Base-by-base conservation (phyloP, 192 early-diverging fungal genomes). In the Coemansia sp. region DNA sequence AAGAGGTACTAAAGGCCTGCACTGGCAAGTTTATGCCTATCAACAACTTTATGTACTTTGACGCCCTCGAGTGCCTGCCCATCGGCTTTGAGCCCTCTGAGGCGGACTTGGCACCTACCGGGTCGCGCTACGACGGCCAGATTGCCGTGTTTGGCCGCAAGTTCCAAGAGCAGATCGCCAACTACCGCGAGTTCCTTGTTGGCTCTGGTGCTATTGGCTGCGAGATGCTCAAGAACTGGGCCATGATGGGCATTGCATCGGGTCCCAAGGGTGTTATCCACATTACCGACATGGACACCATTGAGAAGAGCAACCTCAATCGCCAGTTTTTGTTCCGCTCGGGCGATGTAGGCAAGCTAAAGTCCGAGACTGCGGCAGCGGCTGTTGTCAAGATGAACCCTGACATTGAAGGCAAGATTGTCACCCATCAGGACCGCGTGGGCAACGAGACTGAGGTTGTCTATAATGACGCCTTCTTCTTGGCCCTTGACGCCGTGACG, bases 151-250 rank as follows among this genome's bases (percentile, higher is more conserved):
- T 98, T 86, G 98, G 98, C 31, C 80, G 78, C 62, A 89, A 92
- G 50, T 99, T 96, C 87, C 94, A 96, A 77, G 85, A 92, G 37
- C 89, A 87, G 66, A 86, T 99, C 55, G 84, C 90, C 17, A 94
- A 98, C 78, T 87, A 89, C 44, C 89, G 90, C 62, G 90, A 97
- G 77, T 98, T 99, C 87, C 76, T 99, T 34, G 97, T 99, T 64
- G 98, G 98, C 61, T 91, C 98, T 44, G 98, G 98, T 36, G 98
- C 97, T 7, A 98, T 99, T 79, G 98, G 98, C 48, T 99, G 98
- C 84, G 98, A 99, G 82, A 97, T 99, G 95, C 86, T 99, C 38
- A 99, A 99, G 86, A 98, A 98, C 84, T 98, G 95, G 95, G 95
- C 97, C 31, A 90, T 99, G 87, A 94, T 94, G 88, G 93, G 93